These are phyloP conservation scores for Phanerochaete carnosa DNA, from an alignment of 768 basidiomycete genomes.

Conservation along the genomic window DNA sequence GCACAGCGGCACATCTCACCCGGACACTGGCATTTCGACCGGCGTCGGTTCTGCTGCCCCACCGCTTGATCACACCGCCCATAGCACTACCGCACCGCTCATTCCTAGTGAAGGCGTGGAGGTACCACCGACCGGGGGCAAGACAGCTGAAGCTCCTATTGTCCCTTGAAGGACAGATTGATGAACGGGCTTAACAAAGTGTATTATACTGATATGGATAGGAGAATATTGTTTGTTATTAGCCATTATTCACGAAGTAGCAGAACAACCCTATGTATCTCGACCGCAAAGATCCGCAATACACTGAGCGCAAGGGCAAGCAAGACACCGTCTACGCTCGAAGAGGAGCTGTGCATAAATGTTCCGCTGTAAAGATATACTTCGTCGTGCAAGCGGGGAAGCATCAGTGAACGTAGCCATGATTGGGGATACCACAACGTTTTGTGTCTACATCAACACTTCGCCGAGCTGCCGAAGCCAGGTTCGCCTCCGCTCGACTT, in stretches of 20 bases:
- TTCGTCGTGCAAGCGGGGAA: no score
- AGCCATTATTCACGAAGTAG: background rate
- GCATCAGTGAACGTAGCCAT: no score
- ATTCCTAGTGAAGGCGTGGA: background rate
- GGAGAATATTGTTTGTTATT: background rate
- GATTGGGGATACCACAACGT: no score
- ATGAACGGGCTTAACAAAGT: background rate
- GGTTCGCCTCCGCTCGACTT: no score
- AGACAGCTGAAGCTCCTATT: background rate
- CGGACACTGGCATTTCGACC: conserved; percentile 14
- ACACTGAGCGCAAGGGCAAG: no score
- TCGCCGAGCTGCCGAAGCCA: no score
- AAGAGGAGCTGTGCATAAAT: no score
- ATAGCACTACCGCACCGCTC: conserved; percentile 5
- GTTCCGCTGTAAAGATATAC: no score
- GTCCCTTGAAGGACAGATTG: background rate
- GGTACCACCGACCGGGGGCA: background rate
- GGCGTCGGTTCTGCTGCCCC: conserved; percentile 20
- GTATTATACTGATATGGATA: background rate
- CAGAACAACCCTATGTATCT: background rate
- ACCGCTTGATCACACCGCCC: conserved; percentile 17
- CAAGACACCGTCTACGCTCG: no score
- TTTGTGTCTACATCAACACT: no score
- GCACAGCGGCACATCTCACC: background rate
- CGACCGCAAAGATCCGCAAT: background rate